Base-by-base conservation (phyloP, 1,284 basidiomycete species). In the Sphaerobolus stellatus region DNA sequence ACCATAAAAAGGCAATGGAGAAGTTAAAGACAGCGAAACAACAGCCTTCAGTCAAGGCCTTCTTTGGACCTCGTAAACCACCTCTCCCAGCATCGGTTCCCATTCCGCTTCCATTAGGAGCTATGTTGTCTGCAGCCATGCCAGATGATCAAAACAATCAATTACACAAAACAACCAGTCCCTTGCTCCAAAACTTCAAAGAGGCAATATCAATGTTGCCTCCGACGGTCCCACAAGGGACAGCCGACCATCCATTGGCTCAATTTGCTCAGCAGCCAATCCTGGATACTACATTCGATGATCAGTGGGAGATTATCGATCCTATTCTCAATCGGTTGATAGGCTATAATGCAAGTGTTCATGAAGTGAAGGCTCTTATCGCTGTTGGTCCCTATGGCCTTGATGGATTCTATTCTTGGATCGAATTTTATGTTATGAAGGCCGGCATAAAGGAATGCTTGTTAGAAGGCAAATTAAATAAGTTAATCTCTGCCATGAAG, bases 291-390 rank as follows among this genome's bases (percentile, higher is more conserved):
- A 8, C 7, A 8, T 18, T 18, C 6, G 40, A 18, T 6, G 40
- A 43, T 18, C 40, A 43, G 25, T 43, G 40, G 40, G 40, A 43
- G n/a, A 18, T 43, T 43, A 6, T 43, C n/a, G n/a, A 43, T 43
- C 40, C 40, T 18, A 43, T 43, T 24, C n/a, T 43, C 7, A 43
- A 43, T 43, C 40, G 40, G 7, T 18, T 43, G 18, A 8, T 43
- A 7, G 40, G 40, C 6, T 7, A 20, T 18, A 24, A 18, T 8
- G 25, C 7, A 6, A 6, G 8, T 18, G n/a, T 43, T n/a, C 9
- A 7, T 9, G 40, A 43, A 18, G 6, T 18, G 7, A 43, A 43
- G 40, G 7, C 40, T 8, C 7, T 18, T 43, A 43, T 43, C 40
- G 9, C 18, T 18, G n/a, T 18, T 8, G 40, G 40, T 7, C 40